Conservation (phyloP, 2,329 filamentous ascomycete species). For the Cladosporium sp. region DNA sequence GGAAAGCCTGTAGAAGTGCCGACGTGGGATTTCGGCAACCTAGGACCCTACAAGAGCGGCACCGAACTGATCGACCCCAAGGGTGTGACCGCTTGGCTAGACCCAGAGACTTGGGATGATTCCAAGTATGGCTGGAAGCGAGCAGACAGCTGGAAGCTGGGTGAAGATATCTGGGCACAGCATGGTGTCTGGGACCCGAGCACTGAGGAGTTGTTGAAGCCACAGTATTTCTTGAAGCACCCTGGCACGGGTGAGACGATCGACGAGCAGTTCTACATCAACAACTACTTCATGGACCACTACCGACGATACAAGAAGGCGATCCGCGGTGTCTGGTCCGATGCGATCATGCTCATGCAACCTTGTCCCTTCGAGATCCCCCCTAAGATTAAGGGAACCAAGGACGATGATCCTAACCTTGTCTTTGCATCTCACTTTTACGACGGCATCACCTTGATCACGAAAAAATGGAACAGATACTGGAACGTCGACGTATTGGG, state of each 20-base stretch:
- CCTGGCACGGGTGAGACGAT: conserved; percentile 69
- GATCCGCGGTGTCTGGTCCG: conserved; percentile 70
- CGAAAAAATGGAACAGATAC: conserved; percentile 95
- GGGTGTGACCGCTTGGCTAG: conserved; percentile 78
- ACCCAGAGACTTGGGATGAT: conserved; percentile 74
- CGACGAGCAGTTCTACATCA: conserved; percentile 82
- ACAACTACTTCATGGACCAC: conserved; percentile 85
- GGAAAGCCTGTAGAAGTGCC: conserved; percentile 86
- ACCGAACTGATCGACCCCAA: conserved; percentile 80
- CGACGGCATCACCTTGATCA: conserved; percentile 93
- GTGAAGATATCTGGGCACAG: conserved; percentile 95
- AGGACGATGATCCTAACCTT: conserved; percentile 84
- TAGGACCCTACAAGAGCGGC: conserved; percentile 89
- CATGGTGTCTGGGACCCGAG: conserved; percentile 90
- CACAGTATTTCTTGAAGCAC: conserved; percentile 82
- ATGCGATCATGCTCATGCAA: conserved; percentile 85
- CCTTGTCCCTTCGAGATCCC: conserved; percentile 90
- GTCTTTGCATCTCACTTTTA: conserved; percentile 96
- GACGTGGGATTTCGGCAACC: conserved; percentile 87
- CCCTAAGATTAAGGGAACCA: conserved; percentile 78
- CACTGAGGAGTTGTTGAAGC: conserved; percentile 71
- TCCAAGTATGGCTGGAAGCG: conserved; percentile 85
- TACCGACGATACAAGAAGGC: conserved; percentile 72
- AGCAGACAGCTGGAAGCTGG: conserved; percentile 82
- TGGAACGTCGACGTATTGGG: conserved; percentile 98